Base-by-base conservation (phyloP, 1,139 yeast species). In the Wickerhamiella pararugosa region DNA sequence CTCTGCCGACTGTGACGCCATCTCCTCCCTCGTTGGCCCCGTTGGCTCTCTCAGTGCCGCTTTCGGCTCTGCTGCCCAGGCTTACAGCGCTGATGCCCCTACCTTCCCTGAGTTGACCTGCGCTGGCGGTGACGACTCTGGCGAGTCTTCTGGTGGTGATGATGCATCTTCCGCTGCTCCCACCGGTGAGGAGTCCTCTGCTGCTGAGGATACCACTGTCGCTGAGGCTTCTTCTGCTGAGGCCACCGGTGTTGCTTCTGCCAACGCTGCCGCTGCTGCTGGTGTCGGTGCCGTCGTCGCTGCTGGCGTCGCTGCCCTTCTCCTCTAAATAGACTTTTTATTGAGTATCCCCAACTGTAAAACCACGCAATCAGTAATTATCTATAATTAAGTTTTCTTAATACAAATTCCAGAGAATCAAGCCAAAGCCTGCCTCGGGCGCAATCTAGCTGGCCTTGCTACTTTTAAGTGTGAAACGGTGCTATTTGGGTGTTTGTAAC, bases 41-140 rank as follows among this genome's bases (percentile, higher is more conserved):
- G 55, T 79, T 15, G 84, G 78, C 6, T 52, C 75, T 0, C 58
- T 75, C 2, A 65, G 65, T 7, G 60, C 65, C 7, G 44, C 39
- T 21, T 41, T 38, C 39, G 3, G 29, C 29, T 11, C 30, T 27
- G 44, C 44, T 32, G 43, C 40, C 29, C n/a, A 39, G 10, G 44
- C 39, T 32, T 41, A 10, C 38, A 32, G 40, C 33, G 37, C 39
- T 27, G 10, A 10, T 7, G 8, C 25, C 9, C 32, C 34, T 29
- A 38, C 34, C 32, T 28, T 34, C 35, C 37, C 37, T 31, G 25
- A 34, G 25, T 32, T 25, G 29, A 8, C 40, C 30, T 37, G 40
- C 29, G 40, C 37, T 15, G 37, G 40, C 26, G 35, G 26, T 25
- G 21, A 29, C 25, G 30, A 32, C 10, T n/a, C 36, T 8, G 34